phyloP scores from a whole-genome alignment of 2,329 filamentous ascomycete genomes.

The Penicillium glabrum region DNA sequence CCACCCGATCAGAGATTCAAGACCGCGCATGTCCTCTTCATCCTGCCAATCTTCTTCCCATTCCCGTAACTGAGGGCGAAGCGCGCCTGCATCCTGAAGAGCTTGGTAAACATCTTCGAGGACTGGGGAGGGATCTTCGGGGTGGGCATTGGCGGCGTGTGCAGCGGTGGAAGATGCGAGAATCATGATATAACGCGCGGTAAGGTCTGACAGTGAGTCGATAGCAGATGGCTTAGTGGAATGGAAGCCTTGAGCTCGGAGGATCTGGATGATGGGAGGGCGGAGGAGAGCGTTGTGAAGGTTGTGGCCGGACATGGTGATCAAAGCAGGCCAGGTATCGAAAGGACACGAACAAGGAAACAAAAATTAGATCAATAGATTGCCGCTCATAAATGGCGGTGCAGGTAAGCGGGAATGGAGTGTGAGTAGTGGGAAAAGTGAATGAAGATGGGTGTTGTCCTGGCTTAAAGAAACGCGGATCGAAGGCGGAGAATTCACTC shows the following conservation, averaged over 20 bases:
- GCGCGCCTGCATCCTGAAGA: constrained; percentile 74
- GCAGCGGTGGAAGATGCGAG: constrained; percentile 71
- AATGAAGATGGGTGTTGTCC: background rate
- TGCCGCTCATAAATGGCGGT: background rate
- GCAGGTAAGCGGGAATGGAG: background rate
- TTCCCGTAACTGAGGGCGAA: constrained; percentile 67
- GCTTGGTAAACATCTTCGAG: constrained; percentile 83
- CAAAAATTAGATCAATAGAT: background rate
- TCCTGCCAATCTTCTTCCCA: constrained; percentile 68
- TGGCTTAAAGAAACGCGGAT: background rate
- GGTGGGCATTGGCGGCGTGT: constrained; percentile 69
- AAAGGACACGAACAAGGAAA: background rate
- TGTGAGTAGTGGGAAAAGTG: background rate
- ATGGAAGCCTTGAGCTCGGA: constrained; percentile 89
- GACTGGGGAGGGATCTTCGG: constrained; percentile 60
- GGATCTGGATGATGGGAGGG: constrained; percentile 83
- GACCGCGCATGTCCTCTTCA: constrained; percentile 74
- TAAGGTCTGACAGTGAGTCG: constrained; percentile 83
- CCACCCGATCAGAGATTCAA: constrained; percentile 79
- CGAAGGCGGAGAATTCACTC: constrained; percentile 14
- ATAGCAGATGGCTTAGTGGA: constrained; percentile 76
- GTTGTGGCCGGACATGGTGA: constrained; percentile 45
- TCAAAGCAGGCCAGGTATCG: background rate
- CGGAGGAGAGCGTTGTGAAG: constrained; percentile 78
- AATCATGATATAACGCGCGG: constrained; percentile 74